phyloP scores from a whole-genome alignment of 805 yeast species.

The Monosporozyma aerobia region DNA sequence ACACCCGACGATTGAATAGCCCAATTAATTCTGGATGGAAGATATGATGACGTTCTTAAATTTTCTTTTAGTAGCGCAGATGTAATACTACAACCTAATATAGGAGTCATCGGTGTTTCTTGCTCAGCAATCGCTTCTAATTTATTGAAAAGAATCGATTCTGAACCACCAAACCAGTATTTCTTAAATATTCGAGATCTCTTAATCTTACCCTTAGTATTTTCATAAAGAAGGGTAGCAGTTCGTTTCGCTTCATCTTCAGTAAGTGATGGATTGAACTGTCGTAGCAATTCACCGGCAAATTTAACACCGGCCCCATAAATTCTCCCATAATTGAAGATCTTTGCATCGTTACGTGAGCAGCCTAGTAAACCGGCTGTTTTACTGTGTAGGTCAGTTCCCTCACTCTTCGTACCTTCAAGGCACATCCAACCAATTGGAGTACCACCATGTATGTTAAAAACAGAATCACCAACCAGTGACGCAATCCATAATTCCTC shows the following conservation, averaged over 20 bases:
- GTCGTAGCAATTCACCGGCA: conserved; percentile 75
- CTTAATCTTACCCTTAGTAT: conserved; percentile 67
- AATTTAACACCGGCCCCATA: conserved; percentile 95
- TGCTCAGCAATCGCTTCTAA: conserved; percentile 81
- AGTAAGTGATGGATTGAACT: conserved; percentile 63
- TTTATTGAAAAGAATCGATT: conserved; percentile 82
- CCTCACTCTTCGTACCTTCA: conserved; percentile 86
- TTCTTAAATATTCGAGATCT: conserved; percentile 27
- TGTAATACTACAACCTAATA: conserved; percentile 87
- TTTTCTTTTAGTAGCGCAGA: conserved; percentile 63
- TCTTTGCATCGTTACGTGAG: conserved; percentile 83
- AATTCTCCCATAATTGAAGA: conserved; percentile 92
- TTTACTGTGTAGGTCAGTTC: conserved; percentile 90
- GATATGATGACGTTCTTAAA: conserved; percentile 53
- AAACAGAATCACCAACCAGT: conserved; percentile 82
- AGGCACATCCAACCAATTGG: conserved; percentile 99
- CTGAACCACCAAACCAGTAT: conserved; percentile 84
- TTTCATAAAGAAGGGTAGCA: conserved; percentile 61
- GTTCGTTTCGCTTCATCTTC: conserved; percentile 57
- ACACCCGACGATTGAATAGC: conserved; percentile 97
- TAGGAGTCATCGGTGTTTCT: conserved; percentile 78
- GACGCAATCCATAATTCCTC: conserved; percentile 99
- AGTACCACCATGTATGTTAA: conserved; percentile 87
- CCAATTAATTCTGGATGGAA: conserved; percentile 94
- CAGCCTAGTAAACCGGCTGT: conserved; percentile 88